Conservation (phyloP, 306 rosid species). For the Vicia faba region DNA sequence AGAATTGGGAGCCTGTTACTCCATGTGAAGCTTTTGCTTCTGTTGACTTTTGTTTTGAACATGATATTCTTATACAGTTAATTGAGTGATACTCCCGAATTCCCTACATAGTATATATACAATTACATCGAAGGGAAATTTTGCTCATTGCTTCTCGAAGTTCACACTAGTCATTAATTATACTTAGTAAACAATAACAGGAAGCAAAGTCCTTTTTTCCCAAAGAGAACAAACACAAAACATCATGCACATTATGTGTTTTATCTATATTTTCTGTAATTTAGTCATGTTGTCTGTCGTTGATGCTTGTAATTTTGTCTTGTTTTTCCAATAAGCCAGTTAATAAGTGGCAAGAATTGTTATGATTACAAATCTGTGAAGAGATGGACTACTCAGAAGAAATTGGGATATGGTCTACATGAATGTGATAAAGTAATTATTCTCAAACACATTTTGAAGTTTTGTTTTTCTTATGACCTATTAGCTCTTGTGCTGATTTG, state of each 20-base stretch:
- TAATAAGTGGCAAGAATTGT: constrained; percentile 61
- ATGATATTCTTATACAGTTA: constrained; percentile 7
- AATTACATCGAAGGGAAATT: neutral
- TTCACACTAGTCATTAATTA: constrained; percentile 2
- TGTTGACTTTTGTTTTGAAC: neutral
- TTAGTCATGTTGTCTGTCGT: constrained; percentile 24
- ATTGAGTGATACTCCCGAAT: neutral
- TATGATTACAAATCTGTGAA: constrained; percentile 86
- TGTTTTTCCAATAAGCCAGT: constrained; percentile 60
- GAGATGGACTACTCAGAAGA: constrained; percentile 86
- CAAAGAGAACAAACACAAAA: neutral
- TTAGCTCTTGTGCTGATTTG: constrained; percentile 16
- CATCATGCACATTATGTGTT: constrained; percentile 4
- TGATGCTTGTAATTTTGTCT: constrained; percentile 34
- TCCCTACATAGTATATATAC: neutral
- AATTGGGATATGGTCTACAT: constrained; percentile 75
- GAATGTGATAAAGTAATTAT: constrained; percentile 84
- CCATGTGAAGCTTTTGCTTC: constrained; percentile 8
- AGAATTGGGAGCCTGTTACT: constrained; percentile 20
- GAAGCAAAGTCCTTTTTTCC: neutral
- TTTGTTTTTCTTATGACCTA: constrained; percentile 10
- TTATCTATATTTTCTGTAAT: constrained; percentile 21
- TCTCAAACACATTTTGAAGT: constrained; percentile 2
- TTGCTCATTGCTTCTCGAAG: constrained; percentile 4
- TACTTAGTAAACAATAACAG: neutral